phyloP scores from a whole-genome alignment of 1,284 basidiomycete genomes.

The Apiotrichum gamsii region DNA sequence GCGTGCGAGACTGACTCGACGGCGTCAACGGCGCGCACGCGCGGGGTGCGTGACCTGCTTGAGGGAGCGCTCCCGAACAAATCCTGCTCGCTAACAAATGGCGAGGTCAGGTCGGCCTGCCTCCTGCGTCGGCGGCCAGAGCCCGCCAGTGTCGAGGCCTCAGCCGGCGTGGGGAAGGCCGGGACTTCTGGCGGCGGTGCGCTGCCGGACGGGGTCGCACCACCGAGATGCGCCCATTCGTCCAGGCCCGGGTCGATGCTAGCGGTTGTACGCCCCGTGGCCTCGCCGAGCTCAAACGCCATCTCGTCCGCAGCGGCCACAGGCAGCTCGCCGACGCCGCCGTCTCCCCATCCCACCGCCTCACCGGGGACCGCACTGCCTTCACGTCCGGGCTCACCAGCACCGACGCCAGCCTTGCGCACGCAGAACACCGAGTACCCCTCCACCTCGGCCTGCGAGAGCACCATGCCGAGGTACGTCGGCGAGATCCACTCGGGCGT shows the following conservation, averaged over 20 bases:
- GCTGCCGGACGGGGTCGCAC: too few relatives aligned
- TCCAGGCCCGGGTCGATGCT: too few relatives aligned
- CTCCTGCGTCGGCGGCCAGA: slow-evolving; percentile 15
- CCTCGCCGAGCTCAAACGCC: slow-evolving; percentile 39
- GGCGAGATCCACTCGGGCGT: slow-evolving; percentile 75
- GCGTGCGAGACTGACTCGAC: too few relatives aligned
- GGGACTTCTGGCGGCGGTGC: too few relatives aligned
- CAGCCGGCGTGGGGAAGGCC: too few relatives aligned
- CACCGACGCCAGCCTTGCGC: slow-evolving; percentile 35
- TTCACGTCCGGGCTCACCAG: slow-evolving; percentile 9
- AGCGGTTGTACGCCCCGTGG: too few relatives aligned
- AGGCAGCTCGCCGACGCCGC: slow-evolving; percentile 37
- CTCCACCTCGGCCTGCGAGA: slow-evolving; percentile 79
- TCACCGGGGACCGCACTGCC: slow-evolving; percentile 19
- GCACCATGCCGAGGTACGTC: slow-evolving; percentile 74
- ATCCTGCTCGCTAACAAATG: slow-evolving; percentile 12
- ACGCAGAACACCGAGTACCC: slow-evolving; percentile 88
- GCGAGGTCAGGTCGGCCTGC: slow-evolving; percentile 12
- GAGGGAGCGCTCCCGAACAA: not conserved
- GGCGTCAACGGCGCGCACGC: not conserved
- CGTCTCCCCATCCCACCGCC: slow-evolving; percentile 39
- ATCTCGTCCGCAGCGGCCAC: slow-evolving; percentile 40
- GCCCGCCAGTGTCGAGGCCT: slow-evolving; percentile 9
- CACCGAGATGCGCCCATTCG: not conserved
- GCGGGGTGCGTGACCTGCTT: slow-evolving; percentile 7